Conservation (phyloP, 2,329 filamentous ascomycete species). For the Aspergillus hortae region DNA sequence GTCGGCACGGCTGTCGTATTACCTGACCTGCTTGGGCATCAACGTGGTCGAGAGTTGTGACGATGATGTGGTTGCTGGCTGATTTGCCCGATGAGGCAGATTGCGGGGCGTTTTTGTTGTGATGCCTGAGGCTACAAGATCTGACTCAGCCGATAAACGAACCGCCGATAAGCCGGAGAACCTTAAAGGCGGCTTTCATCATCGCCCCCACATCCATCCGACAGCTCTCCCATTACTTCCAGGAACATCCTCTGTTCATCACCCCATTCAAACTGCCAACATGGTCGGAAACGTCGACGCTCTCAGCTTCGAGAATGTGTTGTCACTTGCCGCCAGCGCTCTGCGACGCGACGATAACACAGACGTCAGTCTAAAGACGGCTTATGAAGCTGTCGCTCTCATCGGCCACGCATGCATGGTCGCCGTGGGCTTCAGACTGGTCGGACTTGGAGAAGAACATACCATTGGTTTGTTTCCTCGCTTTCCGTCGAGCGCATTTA, state of each 20-base stretch:
- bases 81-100: neutral
- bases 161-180: neutral
- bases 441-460: constrained; percentile 82
- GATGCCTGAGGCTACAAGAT: neutral
- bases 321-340: constrained; percentile 30
- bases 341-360: constrained; percentile 24
- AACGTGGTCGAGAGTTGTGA: neutral
- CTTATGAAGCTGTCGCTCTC: constrained; percentile 79
- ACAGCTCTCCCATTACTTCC: neutral
- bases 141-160: neutral
- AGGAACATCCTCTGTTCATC: neutral
- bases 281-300: constrained; percentile 22
- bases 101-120: neutral
- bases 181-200: neutral
- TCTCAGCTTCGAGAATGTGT: constrained; percentile 25
- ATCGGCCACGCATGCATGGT: constrained; percentile 80
- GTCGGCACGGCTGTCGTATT: neutral
- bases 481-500: neutral
- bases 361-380: constrained; percentile 33
- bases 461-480: constrained; percentile 56
- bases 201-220: neutral
- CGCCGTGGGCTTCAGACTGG: constrained; percentile 72
- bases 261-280: neutral
- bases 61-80: neutral
- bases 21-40: neutral